phyloP scores from a whole-genome alignment of 768 basidiomycete species.

The Kwoniella botswanensis region DNA sequence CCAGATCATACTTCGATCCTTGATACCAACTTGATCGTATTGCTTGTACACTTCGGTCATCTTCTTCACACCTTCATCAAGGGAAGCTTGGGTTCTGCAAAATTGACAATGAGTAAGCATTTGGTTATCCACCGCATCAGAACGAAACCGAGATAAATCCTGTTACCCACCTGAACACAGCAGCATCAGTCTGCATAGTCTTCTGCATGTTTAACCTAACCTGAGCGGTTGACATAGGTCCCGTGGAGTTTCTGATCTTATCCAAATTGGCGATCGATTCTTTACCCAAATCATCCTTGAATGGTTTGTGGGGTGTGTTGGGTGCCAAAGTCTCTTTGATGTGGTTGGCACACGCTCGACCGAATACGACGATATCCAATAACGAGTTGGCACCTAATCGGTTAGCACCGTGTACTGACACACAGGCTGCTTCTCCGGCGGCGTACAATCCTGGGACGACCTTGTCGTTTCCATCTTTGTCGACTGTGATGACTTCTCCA shows the following conservation, averaged over 20 bases:
- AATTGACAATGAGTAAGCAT: neutral
- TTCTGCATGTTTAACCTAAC: constrained; percentile 97
- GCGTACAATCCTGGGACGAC: constrained; percentile 96
- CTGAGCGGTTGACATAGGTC: constrained; percentile 82
- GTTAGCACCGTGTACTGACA: constrained; percentile 99
- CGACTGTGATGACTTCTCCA: constrained; percentile 89
- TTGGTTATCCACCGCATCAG: neutral
- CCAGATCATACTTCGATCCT: constrained; percentile 99
- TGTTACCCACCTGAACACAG: constrained; percentile 76
- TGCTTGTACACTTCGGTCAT: constrained; percentile 83
- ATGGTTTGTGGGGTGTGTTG: constrained; percentile 85
- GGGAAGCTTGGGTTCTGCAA: constrained; percentile 76
- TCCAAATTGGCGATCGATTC: constrained; percentile 85
- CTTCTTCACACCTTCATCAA: constrained; percentile 92
- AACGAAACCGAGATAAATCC: no score
- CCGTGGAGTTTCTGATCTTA: constrained; percentile 73
- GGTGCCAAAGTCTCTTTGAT: constrained; percentile 88
- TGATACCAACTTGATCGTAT: constrained; percentile 89
- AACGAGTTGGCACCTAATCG: constrained; percentile 99
- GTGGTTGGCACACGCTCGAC: constrained; percentile 98
- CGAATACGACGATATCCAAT: constrained; percentile 97
- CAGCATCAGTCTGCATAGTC: constrained; percentile 97
- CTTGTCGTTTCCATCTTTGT: constrained; percentile 87
- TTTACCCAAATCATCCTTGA: constrained; percentile 84
- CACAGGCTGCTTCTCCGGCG: constrained; percentile 97